Evolutionary conservation across 148 eudicot genomes (phyloP).

Genomic region (Chenopodium quinoa): DNA sequence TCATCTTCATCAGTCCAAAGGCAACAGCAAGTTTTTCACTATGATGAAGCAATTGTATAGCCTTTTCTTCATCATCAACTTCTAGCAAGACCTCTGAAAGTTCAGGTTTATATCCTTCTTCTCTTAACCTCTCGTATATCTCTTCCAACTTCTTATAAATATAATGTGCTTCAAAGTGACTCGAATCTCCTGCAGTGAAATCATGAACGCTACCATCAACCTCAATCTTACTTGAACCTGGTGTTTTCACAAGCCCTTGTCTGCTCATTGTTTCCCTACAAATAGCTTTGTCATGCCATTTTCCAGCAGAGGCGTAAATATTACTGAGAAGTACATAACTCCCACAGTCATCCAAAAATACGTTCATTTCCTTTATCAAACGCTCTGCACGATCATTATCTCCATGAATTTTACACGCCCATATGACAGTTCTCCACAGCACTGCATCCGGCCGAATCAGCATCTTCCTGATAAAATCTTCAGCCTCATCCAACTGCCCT

Average conservation of each 20-base stretch:
- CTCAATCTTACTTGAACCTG: conserved; percentile 47
- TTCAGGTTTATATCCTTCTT: conserved; percentile 39
- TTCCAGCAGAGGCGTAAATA: conserved; percentile 44
- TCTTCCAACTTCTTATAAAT: conserved; percentile 40
- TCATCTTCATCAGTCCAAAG: conserved; percentile 41
- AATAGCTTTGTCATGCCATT: conserved; percentile 44
- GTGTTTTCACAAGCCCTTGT: conserved; percentile 44
- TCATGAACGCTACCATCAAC: conserved; percentile 39
- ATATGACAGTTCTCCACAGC: conserved; percentile 47
- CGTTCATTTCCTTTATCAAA: conserved; percentile 34
- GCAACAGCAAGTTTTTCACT: conserved; percentile 57
- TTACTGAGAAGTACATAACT: conserved; percentile 43
- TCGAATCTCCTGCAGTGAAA: conserved; percentile 43
- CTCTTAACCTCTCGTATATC: conserved; percentile 36
- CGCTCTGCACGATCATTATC: conserved; percentile 44
- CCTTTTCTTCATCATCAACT: conserved; percentile 52
- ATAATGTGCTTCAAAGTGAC: conserved; percentile 32
- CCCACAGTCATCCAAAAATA: conserved; percentile 31
- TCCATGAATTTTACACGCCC: conserved; percentile 50
- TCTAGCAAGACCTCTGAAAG: conserved; percentile 45
- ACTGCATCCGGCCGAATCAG: conserved; percentile 38
- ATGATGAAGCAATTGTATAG: conserved; percentile 45
- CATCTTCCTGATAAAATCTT: conserved; percentile 44
- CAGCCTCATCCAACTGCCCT: conserved; percentile 43
- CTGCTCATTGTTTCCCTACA: conserved; percentile 36